Base-by-base conservation (phyloP, 345 rosid species). In the Eucalyptus brandiana region DNA sequence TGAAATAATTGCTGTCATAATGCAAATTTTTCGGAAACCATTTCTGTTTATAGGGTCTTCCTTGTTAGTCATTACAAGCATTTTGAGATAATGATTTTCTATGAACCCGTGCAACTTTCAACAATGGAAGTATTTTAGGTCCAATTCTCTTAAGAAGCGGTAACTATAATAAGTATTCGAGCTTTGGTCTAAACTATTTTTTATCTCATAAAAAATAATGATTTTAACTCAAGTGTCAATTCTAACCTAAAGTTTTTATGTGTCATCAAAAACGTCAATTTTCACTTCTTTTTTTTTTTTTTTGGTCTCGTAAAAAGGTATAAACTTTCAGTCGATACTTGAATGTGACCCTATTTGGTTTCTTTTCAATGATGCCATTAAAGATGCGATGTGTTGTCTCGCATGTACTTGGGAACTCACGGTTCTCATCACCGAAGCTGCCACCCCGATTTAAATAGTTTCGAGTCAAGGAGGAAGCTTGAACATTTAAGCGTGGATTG, bases 391-490 rank as follows among this genome's bases (percentile, higher is more conserved):
- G 7, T 72, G 45, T 72, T 42, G 11, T 72, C 19, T 8, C 9
- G 1, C 7, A 12, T 58, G n/a, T 58, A 67, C 42, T 32, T 0
- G 23, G 7, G 24, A 32, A 72, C 28, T 37, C 45, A 10, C 3
- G 0, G 3, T 19, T 72, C 26, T 19, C 4, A 2, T 40, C 28
- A 17, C 81, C 0, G 15, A 10, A 72, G 45, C 26, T 19, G 6
- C 12, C 0, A 2, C 28, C 15, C 42, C 3, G 6, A 72, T 72
- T 24, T 72, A 11, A 67, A 1, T n/a, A 67, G 12, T 67, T 67
- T 67, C 0, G 1, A 67, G 80, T 67, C 80, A 32, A 69, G 80
- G 44, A 69, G 80, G 44, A 34, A 69, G 2, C 80, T 69, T 34
- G 80, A 69, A 69, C 23, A 34, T 69, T 69, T 34, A 69, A 34